These are phyloP conservation scores for Tolypocladium guangdongense DNA, from an alignment of 2,329 filamentous ascomycete species.

Conservation along the genomic window DNA sequence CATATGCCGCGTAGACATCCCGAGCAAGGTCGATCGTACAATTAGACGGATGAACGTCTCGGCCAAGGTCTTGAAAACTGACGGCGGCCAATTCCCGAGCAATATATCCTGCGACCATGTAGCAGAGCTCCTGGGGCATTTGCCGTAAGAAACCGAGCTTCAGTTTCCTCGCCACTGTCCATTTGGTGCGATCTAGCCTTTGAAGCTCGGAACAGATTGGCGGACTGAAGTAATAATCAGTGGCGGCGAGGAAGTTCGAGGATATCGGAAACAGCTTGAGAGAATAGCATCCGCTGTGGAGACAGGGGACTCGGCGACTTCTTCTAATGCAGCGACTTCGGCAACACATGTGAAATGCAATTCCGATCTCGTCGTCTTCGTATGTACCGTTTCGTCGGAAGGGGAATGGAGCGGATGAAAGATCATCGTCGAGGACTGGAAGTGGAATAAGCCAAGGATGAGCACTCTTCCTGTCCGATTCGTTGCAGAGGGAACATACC, in stretches of 20 bases:
- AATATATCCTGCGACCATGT: slow-evolving; percentile 1
- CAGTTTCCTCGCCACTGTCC: background rate
- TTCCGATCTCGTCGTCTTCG: background rate
- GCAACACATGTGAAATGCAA: slow-evolving; percentile 1
- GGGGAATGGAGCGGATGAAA: background rate
- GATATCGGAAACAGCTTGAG: background rate
- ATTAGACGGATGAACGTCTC: background rate
- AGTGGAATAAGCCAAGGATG: background rate
- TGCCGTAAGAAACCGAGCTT: background rate
- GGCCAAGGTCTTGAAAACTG: background rate
- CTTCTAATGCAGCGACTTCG: background rate
- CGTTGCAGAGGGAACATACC: background rate
- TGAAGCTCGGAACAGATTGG: background rate
- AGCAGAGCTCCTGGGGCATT: slow-evolving; percentile 1
- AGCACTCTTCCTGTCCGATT: background rate
- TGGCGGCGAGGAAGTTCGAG: background rate
- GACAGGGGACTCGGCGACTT: background rate
- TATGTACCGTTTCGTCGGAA: background rate
- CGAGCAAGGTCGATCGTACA: background rate
- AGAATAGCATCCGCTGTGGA: background rate
- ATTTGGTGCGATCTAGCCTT: background rate
- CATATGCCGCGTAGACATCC: slow-evolving; percentile 1
- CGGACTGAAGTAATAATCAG: background rate
- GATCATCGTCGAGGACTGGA: background rate
- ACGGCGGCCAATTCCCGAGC: background rate